These are phyloP conservation scores for Brassica incana DNA, from an alignment of 345 rosid genomes.

Conservation along the genomic window DNA sequence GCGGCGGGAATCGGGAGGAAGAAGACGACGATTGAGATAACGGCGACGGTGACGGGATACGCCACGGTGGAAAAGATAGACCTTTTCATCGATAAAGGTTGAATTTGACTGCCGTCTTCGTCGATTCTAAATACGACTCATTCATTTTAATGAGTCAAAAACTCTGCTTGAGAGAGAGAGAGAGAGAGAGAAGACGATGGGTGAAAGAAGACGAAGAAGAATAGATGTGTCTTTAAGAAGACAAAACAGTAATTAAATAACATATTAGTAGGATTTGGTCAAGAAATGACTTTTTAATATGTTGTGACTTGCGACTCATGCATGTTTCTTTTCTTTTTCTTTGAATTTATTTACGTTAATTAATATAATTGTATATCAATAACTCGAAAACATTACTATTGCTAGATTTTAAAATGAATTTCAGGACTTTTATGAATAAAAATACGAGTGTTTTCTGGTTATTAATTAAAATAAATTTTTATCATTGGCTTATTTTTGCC, in stretches of 20 bases:
- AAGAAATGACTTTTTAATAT: constrained; percentile 8
- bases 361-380: not conserved
- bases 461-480: not conserved
- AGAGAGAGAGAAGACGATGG: constrained; percentile 6
- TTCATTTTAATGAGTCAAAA: constrained; percentile 50
- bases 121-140: constrained; percentile 32
- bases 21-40: constrained; percentile 6
- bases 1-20: constrained; percentile 16
- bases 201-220: constrained; percentile 20
- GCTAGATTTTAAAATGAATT: not conserved
- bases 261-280: constrained; percentile 16
- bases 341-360: not conserved
- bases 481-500: not conserved
- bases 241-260: constrained; percentile 29
- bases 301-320: constrained; percentile 13
- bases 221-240: constrained; percentile 21
- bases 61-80: constrained; percentile 33
- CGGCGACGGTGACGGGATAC: constrained; percentile 27
- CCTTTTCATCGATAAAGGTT: constrained; percentile 54
- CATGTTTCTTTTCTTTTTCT: constrained; percentile 23
- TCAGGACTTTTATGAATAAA: not conserved
- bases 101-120: constrained; percentile 32
- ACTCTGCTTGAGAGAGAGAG: not conserved
- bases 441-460: constrained; percentile 3
- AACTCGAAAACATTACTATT: not conserved